Base-by-base conservation (phyloP, 495 filamentous ascomycete species). In the Trichoderma parareesei region DNA sequence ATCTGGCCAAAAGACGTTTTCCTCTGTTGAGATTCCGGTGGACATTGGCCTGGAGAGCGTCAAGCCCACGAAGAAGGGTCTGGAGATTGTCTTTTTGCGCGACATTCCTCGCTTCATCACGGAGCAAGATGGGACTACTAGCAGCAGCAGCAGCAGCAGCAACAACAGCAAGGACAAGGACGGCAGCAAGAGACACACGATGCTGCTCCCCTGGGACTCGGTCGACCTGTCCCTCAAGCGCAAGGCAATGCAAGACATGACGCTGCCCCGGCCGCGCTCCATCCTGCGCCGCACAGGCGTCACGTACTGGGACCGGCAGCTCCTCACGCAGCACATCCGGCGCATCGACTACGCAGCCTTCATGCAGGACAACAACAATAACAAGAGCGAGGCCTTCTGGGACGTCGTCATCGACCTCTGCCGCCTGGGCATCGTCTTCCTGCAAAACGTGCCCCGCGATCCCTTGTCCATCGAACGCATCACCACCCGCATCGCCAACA, bases 1-100 rank as follows among this genome's bases (percentile, higher is more conserved):
- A 63, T 92, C 91, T 0, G 88, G 85, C 64, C 93, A 98, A 71
- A 93, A 93, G 74, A 85, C 82, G 40, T 93, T 93, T 75, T 81
- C 87, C 35, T 89, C 88, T 0, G 77, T 78, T 53, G 88, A 95
- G 46, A 87, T 97, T 38, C 88, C 89, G 0, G 6, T 67, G 3
- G 37, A 77, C 14, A 84, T 91, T 60, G 40, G 65, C 11, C 73
- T 84, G 3, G 63, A 67, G 11, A 61, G 67, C 8, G 69, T 78
- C 6, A 18, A 71, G 7, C 1, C 69, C 3, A 67, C 75, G 7
- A 69, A 67, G 0, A 74, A 79, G 10, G 70, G 68, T 2, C 66
- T 93, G 2, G 67, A 77, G 13, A 71, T 96, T 0, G 66, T 69
- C 6, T 97, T 91, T 90, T 59, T 43, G 13, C 14, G 66, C 13